Evolutionary conservation across 148 eudicot genomes (phyloP), one percentile per base, ranked within the genome.

Genomic region (Limonium bicolor): DNA sequence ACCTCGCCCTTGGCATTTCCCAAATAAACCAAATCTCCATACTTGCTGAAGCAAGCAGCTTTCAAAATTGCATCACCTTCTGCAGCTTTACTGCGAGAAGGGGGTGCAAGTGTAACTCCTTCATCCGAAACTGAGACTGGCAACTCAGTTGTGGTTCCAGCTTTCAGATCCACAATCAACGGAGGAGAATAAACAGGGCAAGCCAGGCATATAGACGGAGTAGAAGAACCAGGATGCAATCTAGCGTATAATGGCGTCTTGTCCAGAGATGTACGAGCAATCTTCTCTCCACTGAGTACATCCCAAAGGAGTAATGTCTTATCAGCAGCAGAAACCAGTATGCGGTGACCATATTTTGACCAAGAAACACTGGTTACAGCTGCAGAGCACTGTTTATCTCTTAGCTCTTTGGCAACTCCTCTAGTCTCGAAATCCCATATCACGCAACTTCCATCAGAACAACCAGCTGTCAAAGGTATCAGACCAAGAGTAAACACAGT

Each of bases 1-100:
- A 90, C 80, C 67, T 90, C 97, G 49, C 95, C 97, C 56, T 77
- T 81, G 4, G 95, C 81, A 55, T 80, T 90, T 25, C 99, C 99
- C 32, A 78, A 71, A 65, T 90, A 90, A 41, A 90, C 85, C 57
- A 90, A 63, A 68, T 90, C 99, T 0, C 99, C 99, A 25, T 65
- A 63, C 54, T 75, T 90, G 69, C 73, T 85, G 47, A 90, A 90
- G 64, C 97, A 90, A 6, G 97, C 97, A 33, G 95, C 95, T 21
- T 81, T 77, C 53, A 65, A 78, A 53, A 78, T 73, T 12, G 85
- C 69, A 41, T 92, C 64, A 46, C 73, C 86, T 54, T 90, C 95
- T 0, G 85, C 63, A 53, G 78, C 76, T 57, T 90, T 90, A 54
- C 56, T 75, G 4, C 81, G 78, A 20, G 74, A 63, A 48, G 84